A percentile compares a stretch with the other conserved stretches of the same genome.
Evolutionary conservation across 2,329 filamentous ascomycete species (phyloP).

Genomic region (Diaporthe sp.): DNA sequence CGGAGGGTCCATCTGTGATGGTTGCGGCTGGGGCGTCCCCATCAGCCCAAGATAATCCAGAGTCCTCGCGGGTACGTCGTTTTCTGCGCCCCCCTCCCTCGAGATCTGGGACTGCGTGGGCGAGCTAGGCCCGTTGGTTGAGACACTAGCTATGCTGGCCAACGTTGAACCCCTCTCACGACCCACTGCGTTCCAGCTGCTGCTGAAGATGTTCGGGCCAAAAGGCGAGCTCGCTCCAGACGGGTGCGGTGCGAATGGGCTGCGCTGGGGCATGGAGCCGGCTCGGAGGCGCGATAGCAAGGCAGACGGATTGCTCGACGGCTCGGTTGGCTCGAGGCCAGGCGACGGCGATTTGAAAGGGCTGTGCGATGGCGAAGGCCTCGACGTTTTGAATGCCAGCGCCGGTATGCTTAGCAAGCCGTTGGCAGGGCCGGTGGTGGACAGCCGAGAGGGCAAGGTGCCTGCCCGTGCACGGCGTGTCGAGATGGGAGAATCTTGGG

Average conservation of each 20-base stretch:
- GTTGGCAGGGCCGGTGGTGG: conserved; percentile 76
- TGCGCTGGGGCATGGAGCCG: conserved; percentile 93
- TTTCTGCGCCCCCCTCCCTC: conserved; percentile 85
- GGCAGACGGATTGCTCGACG: conserved; percentile 72
- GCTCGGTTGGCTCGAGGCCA: conserved; percentile 62
- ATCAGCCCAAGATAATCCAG: conserved; percentile 95
- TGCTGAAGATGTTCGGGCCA: conserved; percentile 90
- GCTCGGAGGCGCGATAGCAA: conserved; percentile 88
- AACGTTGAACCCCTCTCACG: conserved; percentile 90
- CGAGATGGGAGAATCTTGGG: conserved; percentile 74
- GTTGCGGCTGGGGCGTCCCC: conserved; percentile 87
- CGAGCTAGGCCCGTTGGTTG: conserved; percentile 90
- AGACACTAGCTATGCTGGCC: conserved; percentile 84
- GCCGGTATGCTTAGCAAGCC: conserved; percentile 68
- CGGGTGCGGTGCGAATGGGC: conserved; percentile 71
- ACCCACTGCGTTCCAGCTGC: conserved; percentile 82
- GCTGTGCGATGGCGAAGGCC: conserved; percentile 87
- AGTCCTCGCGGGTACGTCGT: conserved; percentile 88
- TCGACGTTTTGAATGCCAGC: conserved; percentile 80
- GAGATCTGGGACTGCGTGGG: conserved; percentile 90
- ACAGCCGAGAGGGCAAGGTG: conserved; percentile 95
- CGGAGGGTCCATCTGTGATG: conserved; percentile 80
- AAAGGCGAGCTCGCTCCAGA: conserved; percentile 76
- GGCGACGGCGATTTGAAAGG: conserved; percentile 81
- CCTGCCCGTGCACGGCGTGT: conserved; percentile 88